Base-by-base conservation (phyloP, 805 yeast genomes). In the Lachancea waltii region DNA sequence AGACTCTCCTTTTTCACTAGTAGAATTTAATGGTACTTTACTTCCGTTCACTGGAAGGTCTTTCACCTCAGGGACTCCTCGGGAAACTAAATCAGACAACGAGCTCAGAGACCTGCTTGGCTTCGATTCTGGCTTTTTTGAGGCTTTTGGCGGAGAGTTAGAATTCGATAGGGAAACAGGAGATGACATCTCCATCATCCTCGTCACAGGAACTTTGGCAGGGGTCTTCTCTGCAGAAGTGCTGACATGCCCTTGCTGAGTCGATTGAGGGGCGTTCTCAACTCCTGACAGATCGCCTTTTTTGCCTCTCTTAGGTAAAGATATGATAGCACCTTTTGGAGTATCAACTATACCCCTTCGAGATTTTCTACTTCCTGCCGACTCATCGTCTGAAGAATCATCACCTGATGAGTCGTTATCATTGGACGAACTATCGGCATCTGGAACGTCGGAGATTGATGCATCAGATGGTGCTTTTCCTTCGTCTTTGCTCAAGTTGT, bases 1-100 rank as follows among this genome's bases (percentile, higher is more conserved):
- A 21, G 49, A 43, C 1, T 38, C 47, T 17, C 40, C 45, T 36
- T 45, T 33, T 9, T n/a, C 18, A 11, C 20, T 15, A 19, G 37
- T 7, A 10, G 32, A n/a, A 11, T 10, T 20, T 9, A 23, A 23
- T 15, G 36, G 29, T 10, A 40, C 33, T 8, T 27, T 8, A 7
- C 30, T 41, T 8, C 44, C 31, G 7, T 43, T 25, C 13, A 56
- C 47, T 22, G 53, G 43, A 15, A 64, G 63, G 31, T 78, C 84
- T 39, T 68, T 70, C 0, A 80, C 85, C 15, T 75, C 83, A 2
- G 87, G 87, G 9, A 80, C 69, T 3, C 85, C 86, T 36, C 79
- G 65, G n/a, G 70, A 67, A 4, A 71, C 78, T 42, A 81, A 61
- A 43, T 79, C 82, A 3, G 75, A 70, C 22, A 81, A 58, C 1